A percentile compares a stretch with the other conserved stretches of the same genome.
These are phyloP conservation scores for Penicillium silybi DNA, from an alignment of 495 filamentous ascomycete genomes.

Conservation along the genomic window DNA sequence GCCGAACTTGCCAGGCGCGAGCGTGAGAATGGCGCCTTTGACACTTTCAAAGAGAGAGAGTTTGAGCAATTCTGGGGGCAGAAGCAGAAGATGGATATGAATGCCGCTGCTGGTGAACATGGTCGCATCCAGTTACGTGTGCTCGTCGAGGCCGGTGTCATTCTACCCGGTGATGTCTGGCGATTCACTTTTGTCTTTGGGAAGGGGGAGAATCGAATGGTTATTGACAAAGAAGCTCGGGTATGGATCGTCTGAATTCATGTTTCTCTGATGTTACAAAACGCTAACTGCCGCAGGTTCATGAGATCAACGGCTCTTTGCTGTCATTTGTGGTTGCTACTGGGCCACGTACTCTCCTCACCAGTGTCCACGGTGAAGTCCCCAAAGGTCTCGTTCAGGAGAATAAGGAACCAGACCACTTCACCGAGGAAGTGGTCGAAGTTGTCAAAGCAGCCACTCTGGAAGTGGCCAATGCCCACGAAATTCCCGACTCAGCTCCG, in stretches of 20 bases:
- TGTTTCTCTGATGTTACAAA: background rate
- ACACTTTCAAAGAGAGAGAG: slow-evolving; percentile 60
- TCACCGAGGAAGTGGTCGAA: background rate
- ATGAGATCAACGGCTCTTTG: slow-evolving; percentile 27
- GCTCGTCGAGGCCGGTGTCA: slow-evolving; percentile 41
- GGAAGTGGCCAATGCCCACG: background rate
- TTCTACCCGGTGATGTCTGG: slow-evolving; percentile 52
- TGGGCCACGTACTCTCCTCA: slow-evolving; percentile 38
- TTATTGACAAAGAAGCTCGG: slow-evolving; percentile 48
- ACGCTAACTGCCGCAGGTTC: slow-evolving; percentile 28
- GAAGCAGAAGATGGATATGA: slow-evolving; percentile 46
- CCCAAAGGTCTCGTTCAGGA: background rate
- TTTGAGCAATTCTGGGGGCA: slow-evolving; percentile 71
- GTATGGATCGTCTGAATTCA: slow-evolving; percentile 20
- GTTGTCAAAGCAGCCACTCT: background rate
- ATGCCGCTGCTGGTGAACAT: slow-evolving; percentile 44
- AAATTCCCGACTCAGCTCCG: background rate
- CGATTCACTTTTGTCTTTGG: slow-evolving; percentile 36
- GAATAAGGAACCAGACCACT: background rate
- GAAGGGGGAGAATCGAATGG: slow-evolving; percentile 21
- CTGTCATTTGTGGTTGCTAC: slow-evolving; percentile 45
- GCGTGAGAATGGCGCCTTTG: slow-evolving; percentile 64
- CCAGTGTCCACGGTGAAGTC: background rate
- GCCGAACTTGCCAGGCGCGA: slow-evolving; percentile 60
- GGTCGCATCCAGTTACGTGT: slow-evolving; percentile 45